Conservation (phyloP, 352 stramenopile genomes). For the Albugo candida region DNA sequence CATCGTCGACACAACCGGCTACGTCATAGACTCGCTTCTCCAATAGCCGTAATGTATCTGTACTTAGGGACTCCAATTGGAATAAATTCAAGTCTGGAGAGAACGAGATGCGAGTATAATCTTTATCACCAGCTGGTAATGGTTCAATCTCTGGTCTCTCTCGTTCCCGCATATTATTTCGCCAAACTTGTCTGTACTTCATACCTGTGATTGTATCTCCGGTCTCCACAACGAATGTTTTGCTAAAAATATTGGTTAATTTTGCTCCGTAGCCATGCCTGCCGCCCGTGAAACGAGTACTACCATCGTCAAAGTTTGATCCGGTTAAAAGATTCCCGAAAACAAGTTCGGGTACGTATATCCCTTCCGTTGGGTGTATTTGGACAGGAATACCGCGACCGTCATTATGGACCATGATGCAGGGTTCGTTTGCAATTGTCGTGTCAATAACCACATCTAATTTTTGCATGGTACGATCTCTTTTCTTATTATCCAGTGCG, state of each 20-base stretch:
- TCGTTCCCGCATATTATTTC: slow-evolving; percentile 91
- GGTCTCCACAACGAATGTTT: slow-evolving; percentile 97
- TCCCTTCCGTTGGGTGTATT: slow-evolving; percentile 91
- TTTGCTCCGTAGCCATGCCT: slow-evolving; percentile 92
- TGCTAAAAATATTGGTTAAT: slow-evolving; percentile 99
- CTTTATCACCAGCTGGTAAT: slow-evolving; percentile 58
- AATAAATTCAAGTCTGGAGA: slow-evolving; percentile 92
- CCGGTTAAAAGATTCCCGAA: slow-evolving; percentile 97
- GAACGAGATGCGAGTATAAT: slow-evolving; percentile 98
- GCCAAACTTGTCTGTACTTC: slow-evolving; percentile 83
- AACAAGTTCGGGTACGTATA: slow-evolving; percentile 97
- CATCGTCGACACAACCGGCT: slow-evolving; percentile 86
- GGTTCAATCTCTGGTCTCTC: slow-evolving; percentile 70
- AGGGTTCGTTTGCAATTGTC: slow-evolving; percentile 31
- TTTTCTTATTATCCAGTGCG: slow-evolving; percentile 90
- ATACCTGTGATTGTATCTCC: slow-evolving; percentile 75
- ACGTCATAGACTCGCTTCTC: slow-evolving; percentile 97
- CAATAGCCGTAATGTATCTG: slow-evolving; percentile 86
- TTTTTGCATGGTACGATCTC: slow-evolving; percentile 52
- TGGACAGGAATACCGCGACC: slow-evolving; percentile 94
- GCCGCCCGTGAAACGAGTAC: slow-evolving; percentile 92
- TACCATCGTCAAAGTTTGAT: slow-evolving; percentile 98
- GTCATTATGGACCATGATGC: slow-evolving; percentile 97
- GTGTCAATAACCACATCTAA: slow-evolving; percentile 57
- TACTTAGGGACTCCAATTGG: slow-evolving; percentile 87